Evolutionary conservation across 1,139 yeast genomes (phyloP).

Genomic region (Meyerozyma carpophila): DNA sequence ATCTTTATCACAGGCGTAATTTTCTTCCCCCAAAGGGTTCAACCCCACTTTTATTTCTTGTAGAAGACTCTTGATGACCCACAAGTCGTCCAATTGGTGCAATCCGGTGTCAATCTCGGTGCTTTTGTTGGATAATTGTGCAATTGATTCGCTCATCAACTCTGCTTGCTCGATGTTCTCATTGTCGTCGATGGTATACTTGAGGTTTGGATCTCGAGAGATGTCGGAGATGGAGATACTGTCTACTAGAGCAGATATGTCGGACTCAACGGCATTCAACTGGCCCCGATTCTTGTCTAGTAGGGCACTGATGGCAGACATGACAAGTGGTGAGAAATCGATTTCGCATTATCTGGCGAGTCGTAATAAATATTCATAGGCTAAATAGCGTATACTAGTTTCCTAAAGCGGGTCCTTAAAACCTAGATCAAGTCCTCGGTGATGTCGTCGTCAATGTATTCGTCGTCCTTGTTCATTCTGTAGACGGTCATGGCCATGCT

Average conservation of each 20-base stretch:
- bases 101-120: not conserved
- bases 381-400: no score
- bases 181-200: not conserved
- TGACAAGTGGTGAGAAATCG: not conserved
- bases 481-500: constrained; percentile 47
- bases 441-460: constrained; percentile 43
- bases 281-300: not conserved
- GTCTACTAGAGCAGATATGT: not conserved
- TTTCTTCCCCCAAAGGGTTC: not conserved
- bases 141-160: not conserved
- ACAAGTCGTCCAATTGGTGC: not conserved
- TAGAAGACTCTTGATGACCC: not conserved
- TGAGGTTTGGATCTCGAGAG: not conserved
- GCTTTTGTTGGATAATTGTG: not conserved
- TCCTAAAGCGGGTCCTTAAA: no score
- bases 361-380: not conserved
- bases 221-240: not conserved
- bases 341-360: not conserved
- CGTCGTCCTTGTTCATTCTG: constrained; percentile 50
- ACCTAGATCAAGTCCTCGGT: constrained; percentile 36
- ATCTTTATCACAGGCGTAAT: constrained; percentile 4
- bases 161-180: not conserved
- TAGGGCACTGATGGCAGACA: not conserved
- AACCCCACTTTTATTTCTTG: not conserved
- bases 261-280: not conserved